These are phyloP conservation scores for Podospora anserina DNA, from an alignment of 495 filamentous ascomycete species.

Conservation along the genomic window DNA sequence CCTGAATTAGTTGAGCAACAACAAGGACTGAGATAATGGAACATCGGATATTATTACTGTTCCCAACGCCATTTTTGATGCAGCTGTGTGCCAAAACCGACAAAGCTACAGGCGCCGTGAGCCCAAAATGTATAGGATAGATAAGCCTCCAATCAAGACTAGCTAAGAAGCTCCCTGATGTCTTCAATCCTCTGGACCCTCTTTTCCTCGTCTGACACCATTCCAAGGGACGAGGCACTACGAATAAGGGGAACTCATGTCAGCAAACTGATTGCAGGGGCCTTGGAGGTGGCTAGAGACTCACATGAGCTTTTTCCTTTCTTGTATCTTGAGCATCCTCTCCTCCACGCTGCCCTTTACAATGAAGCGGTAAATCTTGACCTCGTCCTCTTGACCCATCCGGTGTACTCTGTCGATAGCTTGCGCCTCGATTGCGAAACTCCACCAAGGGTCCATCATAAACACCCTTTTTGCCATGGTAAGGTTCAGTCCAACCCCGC, in stretches of 20 bases:
- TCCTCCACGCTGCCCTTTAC: slow-evolving; percentile 89
- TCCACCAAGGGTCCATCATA: slow-evolving; percentile 99
- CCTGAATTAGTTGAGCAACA: too few relatives aligned
- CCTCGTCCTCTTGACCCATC: slow-evolving; percentile 89
- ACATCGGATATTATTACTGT: too few relatives aligned
- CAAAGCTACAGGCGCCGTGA: too few relatives aligned
- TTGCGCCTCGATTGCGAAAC: slow-evolving; percentile 92
- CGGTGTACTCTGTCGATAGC: slow-evolving; percentile 98
- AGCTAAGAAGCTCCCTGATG: slow-evolving; percentile 87
- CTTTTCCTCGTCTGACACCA: slow-evolving; percentile 94
- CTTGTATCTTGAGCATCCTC: slow-evolving; percentile 90
- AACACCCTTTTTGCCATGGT: slow-evolving; percentile 84
- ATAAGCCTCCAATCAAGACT: not conserved
- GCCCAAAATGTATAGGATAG: too few relatives aligned
- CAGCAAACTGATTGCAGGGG: not conserved
- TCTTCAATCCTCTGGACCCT: slow-evolving; percentile 87
- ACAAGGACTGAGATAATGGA: too few relatives aligned
- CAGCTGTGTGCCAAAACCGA: too few relatives aligned
- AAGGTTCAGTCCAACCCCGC: slow-evolving; percentile 90
- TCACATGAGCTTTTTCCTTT: slow-evolving; percentile 92
- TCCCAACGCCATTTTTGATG: too few relatives aligned
- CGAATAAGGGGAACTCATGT: slow-evolving; percentile 15
- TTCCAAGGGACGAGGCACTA: slow-evolving; percentile 85
- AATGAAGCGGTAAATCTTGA: slow-evolving; percentile 81
- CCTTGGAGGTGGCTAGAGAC: slow-evolving; percentile 21